Conservation (phyloP, 2,329 filamentous ascomycete species). For the Aaosphaeria pasadenensis region DNA sequence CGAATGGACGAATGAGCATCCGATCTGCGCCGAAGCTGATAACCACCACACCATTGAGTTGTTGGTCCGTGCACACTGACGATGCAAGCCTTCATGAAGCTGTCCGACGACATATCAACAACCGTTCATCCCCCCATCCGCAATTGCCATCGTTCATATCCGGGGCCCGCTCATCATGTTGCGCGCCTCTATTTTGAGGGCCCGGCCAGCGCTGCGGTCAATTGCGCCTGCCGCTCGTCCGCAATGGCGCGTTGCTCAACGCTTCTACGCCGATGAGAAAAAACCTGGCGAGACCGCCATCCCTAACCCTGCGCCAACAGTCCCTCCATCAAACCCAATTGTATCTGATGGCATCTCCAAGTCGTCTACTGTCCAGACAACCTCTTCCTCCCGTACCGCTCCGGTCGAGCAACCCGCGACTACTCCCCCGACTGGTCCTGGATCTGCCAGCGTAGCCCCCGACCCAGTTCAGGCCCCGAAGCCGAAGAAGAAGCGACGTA, state of each 20-base stretch:
- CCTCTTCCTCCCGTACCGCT: slow-evolving; percentile 38
- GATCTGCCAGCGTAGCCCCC: slow-evolving; percentile 41
- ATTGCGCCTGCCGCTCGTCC: slow-evolving; percentile 30
- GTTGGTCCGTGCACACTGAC: no score
- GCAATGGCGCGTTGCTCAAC: slow-evolving; percentile 40
- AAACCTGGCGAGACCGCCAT: slow-evolving; percentile 37
- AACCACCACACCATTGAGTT: no score
- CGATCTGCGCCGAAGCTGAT: no score
- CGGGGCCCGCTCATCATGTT: slow-evolving; percentile 51
- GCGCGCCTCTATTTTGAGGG: slow-evolving; percentile 53
- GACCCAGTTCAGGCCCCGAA: slow-evolving; percentile 42
- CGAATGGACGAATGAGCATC: no score
- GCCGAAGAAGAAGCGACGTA: slow-evolving; percentile 68
- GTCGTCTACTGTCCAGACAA: slow-evolving; percentile 40
- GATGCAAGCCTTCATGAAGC: no score
- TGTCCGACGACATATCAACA: not conserved
- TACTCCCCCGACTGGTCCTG: slow-evolving; percentile 40
- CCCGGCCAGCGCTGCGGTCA: slow-evolving; percentile 41
- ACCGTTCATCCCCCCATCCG: slow-evolving; percentile 10
- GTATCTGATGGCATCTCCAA: not conserved
- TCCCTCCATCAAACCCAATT: slow-evolving; percentile 36
- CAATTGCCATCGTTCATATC: slow-evolving; percentile 16
- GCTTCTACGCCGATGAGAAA: slow-evolving; percentile 52
- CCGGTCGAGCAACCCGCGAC: slow-evolving; percentile 30
- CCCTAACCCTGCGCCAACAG: slow-evolving; percentile 32